Evolutionary conservation across 1,284 basidiomycete species (phyloP), one percentile per base, ranked within the genome.

Genomic region (Marasmius tenuissimus): DNA sequence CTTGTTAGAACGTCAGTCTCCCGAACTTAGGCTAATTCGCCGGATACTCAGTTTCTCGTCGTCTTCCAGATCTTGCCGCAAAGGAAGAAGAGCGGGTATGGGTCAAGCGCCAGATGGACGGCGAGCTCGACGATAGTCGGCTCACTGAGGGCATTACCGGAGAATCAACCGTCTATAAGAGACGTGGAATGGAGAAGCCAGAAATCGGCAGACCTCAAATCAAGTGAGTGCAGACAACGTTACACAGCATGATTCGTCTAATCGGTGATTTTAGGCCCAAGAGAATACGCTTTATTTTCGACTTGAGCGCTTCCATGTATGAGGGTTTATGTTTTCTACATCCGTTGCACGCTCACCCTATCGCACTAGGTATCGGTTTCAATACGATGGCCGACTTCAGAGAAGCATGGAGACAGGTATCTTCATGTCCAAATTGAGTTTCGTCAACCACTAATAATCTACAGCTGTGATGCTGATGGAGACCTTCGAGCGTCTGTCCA

Each of bases 391-490:
- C 4, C 82, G 87, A 4, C 67, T 89, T 61, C 78, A 83, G 66
- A 73, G 86, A 61, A 87, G 84, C 69, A 76, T 85, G 75, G 86
- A 89, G 70, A 87, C 87, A 62, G 86, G 86, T 85, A 70, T n/a
- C 8, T 37, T 37, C 4, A 5, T 37, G 27, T 5, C 14, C 34
- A 9, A 8, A 16, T 35, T 16, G 22, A 12, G 34, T 10, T 14
- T n/a, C 34, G 38, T 37, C 9, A 42, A 42, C 57, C 18, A 35
- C 40, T 9, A 34, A 48, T 40, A 50, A 33, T 63, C 6, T 27
- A 12, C 59, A 87, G 86, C 85, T 35, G 85, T 84, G 7, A 89
- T 88, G 87, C 70, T 88, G 49, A 88, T 89, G 86, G 87, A 88
- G 67, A 86, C 84, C 1, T 88, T 89, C 67, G 80, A 84, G 57